Evolutionary conservation across 306 rosid species (phyloP), one percentile per base, ranked within the genome.

Genomic region (Quercus glauca): DNA sequence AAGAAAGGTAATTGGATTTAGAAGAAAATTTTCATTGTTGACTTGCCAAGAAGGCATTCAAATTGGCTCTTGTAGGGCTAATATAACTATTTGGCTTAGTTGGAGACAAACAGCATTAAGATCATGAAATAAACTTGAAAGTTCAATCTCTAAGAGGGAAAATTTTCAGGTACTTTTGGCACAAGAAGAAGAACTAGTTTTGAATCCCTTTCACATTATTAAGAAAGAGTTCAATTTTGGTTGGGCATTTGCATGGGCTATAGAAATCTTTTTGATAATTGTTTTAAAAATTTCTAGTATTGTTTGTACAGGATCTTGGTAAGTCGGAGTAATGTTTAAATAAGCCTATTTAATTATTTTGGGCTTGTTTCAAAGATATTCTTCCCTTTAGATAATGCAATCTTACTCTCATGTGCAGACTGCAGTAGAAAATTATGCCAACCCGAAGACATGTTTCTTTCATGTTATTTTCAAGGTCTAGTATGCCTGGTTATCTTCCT

Each of bases 401-500:
- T 28, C 76, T 81, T 81, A 53, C 28, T 26, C 73, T 51, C 60
- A 26, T 61, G 14, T 86, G 89, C 94, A 93, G 98, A 86, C 90
- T 45, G 85, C 88, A 37, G 93, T 88, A 86, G 98, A 95, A 88
- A 93, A 93, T 87, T 95, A 95, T 72, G 98, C 97, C 51, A 95
- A 91, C 83, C 99, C 97, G 43, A 91, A 82, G 88, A 96, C 98
- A 29, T 96, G 98, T 76, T 88, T 96, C 88, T 96, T 96, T 83
- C 99, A 96, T 76, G 98, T 91, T 81, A 86, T 96, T 71, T 96
- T 93, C 92, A 96, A 96, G 99, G 99, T 96, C 80, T 71, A 2
- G 73, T 28, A 43, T 69, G 41, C 60, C 55, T 11, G 15, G 45
- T 73, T 71, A 55, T 71, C 35, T 73, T 74, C 31, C 20, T n/a